Base-by-base conservation (phyloP, 1,139 yeast genomes). In the Yamadazyma kanchanaburiensis region DNA sequence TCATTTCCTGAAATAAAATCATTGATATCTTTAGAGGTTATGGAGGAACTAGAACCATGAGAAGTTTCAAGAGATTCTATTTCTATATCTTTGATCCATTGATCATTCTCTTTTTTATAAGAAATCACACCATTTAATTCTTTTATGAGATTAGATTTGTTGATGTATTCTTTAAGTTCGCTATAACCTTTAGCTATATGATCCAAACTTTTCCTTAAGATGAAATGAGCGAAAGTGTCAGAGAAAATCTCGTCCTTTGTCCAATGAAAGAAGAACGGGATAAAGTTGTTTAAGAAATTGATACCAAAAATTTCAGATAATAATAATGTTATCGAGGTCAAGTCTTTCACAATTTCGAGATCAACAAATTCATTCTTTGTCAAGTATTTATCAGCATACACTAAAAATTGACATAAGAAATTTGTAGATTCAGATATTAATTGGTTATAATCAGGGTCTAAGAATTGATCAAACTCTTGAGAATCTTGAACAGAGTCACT, bases 261-360 rank as follows among this genome's bases (percentile, higher is more conserved):
- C 77, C 79, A 73, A 37, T 64, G 64, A 39, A 60, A 62, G 42
- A 70, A 68, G 42, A 63, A 70, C 5, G 77, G 74, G 6, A 73
- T 41, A 30, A 64, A 70, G 42, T 71, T 71, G 36, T 54, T 57
- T 11, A 69, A 43, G 22, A 72, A 66, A 39, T 74, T 74, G 32
- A 71, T 48, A 2, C 79, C 80, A 35, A 65, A 61, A 18, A 55
- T 55, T 2, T 43, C 37, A 12, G 58, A 39, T 41, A 72, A 45
- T 12, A 22, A 16, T 11, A 52, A 52, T 22, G 71, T 39, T 3
- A 60, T 48, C 1, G 42, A 40, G 2, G 58, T 43, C 19, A 70
- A 38, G 12, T 48, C 28, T 3, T 38, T 38, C 9, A 51, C 53
- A 24, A 51, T 46, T 28, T 48, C 48, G 2, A 53, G 35, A 19